These are phyloP conservation scores for Xylaria sp. DNA, from an alignment of 2,329 filamentous ascomycete species.

Conservation along the genomic window DNA sequence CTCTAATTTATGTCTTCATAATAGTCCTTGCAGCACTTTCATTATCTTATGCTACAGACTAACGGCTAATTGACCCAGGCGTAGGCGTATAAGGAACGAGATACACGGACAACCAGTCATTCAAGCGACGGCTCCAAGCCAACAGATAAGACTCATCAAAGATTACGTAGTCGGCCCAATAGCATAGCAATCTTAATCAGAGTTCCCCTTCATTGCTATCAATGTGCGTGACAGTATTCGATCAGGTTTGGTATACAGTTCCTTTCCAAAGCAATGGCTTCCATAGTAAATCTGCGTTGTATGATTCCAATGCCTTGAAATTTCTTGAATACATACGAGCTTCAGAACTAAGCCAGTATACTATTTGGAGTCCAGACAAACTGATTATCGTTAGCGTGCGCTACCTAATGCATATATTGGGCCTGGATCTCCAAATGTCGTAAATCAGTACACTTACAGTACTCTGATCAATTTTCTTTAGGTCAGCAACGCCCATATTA, in stretches of 20 bases:
- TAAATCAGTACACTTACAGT: background rate
- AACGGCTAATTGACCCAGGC: too few relatives aligned
- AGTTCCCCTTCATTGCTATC: background rate
- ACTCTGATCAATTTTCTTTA: slow-evolving; percentile 35
- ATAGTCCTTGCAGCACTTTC: too few relatives aligned
- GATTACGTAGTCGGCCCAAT: background rate
- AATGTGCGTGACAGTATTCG: background rate
- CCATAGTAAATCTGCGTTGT: background rate
- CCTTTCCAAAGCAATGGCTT: background rate
- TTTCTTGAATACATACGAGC: background rate
- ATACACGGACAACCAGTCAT: background rate
- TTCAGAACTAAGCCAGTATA: background rate
- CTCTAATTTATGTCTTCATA: too few relatives aligned
- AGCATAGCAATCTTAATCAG: background rate
- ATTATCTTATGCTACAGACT: too few relatives aligned
- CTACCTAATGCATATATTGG: background rate
- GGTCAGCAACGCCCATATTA: slow-evolving; percentile 45
- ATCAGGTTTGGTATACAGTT: background rate
- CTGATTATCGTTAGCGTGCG: background rate
- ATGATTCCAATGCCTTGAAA: background rate
- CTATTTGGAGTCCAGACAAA: background rate
- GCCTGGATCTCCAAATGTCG: background rate
- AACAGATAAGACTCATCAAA: background rate
- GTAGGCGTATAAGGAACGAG: background rate
- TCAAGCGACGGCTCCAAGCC: too few relatives aligned